phyloP scores from a whole-genome alignment of 1,284 basidiomycete species.

The Lentinus polychrous region DNA sequence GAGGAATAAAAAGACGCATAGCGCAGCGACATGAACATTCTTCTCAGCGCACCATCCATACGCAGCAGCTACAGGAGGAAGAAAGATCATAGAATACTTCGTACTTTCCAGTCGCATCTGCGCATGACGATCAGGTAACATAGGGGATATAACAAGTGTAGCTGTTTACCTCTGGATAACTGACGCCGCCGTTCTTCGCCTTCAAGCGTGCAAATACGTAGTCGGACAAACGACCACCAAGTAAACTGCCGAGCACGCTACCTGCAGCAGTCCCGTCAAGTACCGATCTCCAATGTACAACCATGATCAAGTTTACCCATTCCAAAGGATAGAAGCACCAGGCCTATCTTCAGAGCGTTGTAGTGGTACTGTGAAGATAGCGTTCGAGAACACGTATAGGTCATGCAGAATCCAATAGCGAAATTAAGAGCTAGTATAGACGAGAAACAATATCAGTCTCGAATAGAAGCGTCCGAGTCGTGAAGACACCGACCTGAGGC shows the following conservation, averaged over 20 bases:
- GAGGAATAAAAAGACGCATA: slow-evolving; percentile 58
- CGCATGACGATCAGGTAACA: not conserved
- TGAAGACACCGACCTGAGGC: slow-evolving; percentile 52
- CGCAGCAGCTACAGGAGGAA: slow-evolving; percentile 55
- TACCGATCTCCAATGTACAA: not conserved
- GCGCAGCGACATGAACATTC: slow-evolving; percentile 53
- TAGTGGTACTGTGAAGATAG: slow-evolving; percentile 61
- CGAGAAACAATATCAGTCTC: not conserved
- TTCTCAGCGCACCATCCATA: slow-evolving; percentile 75
- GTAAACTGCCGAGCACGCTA: slow-evolving; percentile 59
- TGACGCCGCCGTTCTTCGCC: slow-evolving; percentile 51
- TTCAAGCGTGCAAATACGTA: slow-evolving; percentile 49
- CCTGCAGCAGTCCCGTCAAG: slow-evolving; percentile 31
- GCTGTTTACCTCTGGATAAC: slow-evolving; percentile 53
- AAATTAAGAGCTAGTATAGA: slow-evolving; percentile 65
- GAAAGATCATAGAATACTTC: slow-evolving; percentile 42
- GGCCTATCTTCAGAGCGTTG: slow-evolving; percentile 63
- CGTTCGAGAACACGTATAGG: slow-evolving; percentile 70
- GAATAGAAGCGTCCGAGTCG: not conserved
- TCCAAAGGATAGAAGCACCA: slow-evolving; percentile 76
- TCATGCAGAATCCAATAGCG: slow-evolving; percentile 61
- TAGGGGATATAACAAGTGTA: no score
- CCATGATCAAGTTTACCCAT: slow-evolving; percentile 35
- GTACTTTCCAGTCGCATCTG: slow-evolving; percentile 73
- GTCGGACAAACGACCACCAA: slow-evolving; percentile 80